Base-by-base conservation (phyloP, 73 alveolate species). In the Paramecium biaurelia region DNA sequence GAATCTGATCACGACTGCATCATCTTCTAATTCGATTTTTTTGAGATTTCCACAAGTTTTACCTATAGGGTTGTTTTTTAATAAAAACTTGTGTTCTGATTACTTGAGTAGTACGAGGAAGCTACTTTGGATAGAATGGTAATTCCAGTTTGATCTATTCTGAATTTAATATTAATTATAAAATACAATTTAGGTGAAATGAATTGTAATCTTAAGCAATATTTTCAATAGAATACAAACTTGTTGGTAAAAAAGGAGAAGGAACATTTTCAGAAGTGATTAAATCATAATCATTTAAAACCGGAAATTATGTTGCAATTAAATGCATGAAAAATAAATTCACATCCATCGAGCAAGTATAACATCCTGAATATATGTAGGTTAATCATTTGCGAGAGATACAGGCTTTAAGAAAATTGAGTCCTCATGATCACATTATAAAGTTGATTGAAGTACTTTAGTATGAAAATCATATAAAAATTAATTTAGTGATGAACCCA, bases 181-280 rank as follows among this genome's bases (percentile, higher is more conserved):
- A 18, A 53, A 53, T 18, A 53, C 11, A 63, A 30, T 28, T 23
- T 23, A 26, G 24, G 4, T 35, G 24, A 72, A 24, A 72, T 72
- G 86, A 72, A 72, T 72, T 32, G 86, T 72, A 72, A 35, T 37
- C 18, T 15, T 12, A 23, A 38, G 30, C n/a, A 43, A 38, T 23
- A 79, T 79, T 41, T 38, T 35, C n/a, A 34, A 30, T 76, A 93
- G 96, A 96, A 86, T 96, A 96, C 85, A 92, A 95, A 45, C 72
- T 96, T 10, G 93, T 96, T 12, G 92, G 96, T 30, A 96, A 97
- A 93, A 87, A 95, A 85, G 99, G 99, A 59, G 99, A 98, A 93
- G 99, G 99, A 32, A 98, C 99, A 42, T 98, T 98, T 86, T 96
- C 99, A 23, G 99, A 98, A 92, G 99, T 98, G 34, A 94, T 98